These are phyloP conservation scores for Nicotiana noctiflora DNA, from an alignment of 257 asterid genomes.

Conservation along the genomic window DNA sequence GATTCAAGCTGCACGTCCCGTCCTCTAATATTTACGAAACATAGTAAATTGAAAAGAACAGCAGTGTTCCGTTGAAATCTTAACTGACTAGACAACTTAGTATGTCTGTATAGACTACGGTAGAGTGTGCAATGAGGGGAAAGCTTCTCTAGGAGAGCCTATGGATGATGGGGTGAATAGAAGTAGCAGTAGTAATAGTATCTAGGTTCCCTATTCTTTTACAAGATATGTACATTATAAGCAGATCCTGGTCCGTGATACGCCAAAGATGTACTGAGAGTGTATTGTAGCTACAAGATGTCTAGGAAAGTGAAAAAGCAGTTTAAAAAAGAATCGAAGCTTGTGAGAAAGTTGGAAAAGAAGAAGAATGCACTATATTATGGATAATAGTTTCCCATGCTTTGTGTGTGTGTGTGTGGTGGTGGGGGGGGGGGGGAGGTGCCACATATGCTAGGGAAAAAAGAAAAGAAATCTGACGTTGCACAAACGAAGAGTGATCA, in stretches of 20 bases:
- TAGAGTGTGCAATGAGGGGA: not conserved
- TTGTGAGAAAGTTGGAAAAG: not conserved
- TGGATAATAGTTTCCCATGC: not conserved
- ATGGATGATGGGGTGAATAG: not conserved
- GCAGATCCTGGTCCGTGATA: not conserved
- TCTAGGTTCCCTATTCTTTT: not conserved
- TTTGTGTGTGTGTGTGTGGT: not conserved
- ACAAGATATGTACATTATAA: not conserved
- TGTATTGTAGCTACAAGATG: not conserved
- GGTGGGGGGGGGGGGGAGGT: fast-evolving
- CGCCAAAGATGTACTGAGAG: not conserved
- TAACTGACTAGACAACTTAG: not conserved
- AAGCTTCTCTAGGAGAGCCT: not conserved
- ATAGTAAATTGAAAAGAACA: not conserved
- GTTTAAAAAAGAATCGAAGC: not conserved
- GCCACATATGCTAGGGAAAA: not conserved
- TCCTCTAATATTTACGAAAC: not conserved
- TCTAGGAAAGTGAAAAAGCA: not conserved
- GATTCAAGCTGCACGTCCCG: not conserved
- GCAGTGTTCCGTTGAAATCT: not conserved
- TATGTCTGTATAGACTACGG: not conserved
- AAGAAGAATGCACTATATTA: not conserved
- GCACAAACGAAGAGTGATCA: not conserved
- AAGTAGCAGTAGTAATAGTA: not conserved
- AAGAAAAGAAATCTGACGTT: not conserved